Evolutionary conservation across 164 flowering plant genomes (phyloP).

Genomic region (Nymphaea colorata): DNA sequence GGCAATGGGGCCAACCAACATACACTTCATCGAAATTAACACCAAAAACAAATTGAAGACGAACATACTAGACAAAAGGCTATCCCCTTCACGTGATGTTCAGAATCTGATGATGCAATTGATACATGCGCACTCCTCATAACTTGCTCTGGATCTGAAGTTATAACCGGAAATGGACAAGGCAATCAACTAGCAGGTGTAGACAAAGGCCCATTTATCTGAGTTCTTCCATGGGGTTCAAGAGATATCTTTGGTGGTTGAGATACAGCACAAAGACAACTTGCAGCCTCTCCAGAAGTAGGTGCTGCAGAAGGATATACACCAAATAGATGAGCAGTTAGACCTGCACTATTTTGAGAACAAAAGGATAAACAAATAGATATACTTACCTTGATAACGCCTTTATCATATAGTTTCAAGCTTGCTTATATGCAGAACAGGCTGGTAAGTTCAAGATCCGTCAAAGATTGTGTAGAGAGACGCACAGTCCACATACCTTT

Average conservation of each 20-base stretch:
- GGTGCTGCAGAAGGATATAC: constrained; percentile 11
- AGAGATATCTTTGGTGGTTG: constrained; percentile 20
- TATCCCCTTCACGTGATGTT: constrained; percentile 23
- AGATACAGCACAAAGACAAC: constrained; percentile 14
- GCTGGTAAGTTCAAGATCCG: neutral
- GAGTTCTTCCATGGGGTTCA: constrained; percentile 9
- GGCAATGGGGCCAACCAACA: too few relatives aligned
- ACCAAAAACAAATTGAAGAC: constrained; percentile 5
- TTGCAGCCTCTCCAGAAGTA: constrained; percentile 13
- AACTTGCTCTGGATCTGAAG: neutral
- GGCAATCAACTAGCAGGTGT: constrained; percentile 21
- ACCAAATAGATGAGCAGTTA: neutral
- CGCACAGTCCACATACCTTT: constrained; percentile 39
- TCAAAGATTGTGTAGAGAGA: neutral
- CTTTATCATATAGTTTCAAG: too few relatives aligned
- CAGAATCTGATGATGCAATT: constrained; percentile 2
- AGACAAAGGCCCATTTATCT: constrained; percentile 20
- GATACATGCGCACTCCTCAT: neutral
- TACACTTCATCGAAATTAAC: too few relatives aligned
- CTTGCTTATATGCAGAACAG: neutral
- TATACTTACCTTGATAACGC: too few relatives aligned
- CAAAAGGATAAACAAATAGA: too few relatives aligned
- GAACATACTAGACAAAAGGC: constrained; percentile 21
- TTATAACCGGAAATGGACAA: neutral
- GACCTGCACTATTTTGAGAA: neutral